Evolutionary conservation across 306 rosid species (phyloP), one percentile per base, ranked within the genome.

Genomic region (Acmispon strigosus): DNA sequence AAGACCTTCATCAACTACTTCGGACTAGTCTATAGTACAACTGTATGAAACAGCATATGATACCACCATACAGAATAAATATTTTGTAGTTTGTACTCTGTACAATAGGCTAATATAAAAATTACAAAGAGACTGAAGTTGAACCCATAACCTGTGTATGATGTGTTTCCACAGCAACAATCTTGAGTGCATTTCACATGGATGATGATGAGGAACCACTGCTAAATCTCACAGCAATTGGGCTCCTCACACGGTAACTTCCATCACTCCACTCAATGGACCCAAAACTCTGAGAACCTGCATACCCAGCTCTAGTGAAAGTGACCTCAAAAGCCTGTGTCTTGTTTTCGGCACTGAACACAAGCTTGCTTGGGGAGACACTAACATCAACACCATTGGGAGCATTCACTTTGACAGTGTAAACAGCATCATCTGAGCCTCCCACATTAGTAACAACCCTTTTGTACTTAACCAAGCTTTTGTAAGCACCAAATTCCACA

Each of bases 211-310:
- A 19, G 22, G 15, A 58, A 32, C 78, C 89, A 63, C 20, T 73
- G 32, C 63, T 77, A 84, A 84, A 80, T 48, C 76, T 75, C 7
- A 83, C 86, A 59, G 92, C 96, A 75, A 90, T 78, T 5, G 96
- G 94, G 65, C 98, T 94, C 74, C 90, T 83, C 54, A 94, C 95
- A 27, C 1, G 13, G 74, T 90, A 90, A 61, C 49, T 77, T 64
- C 97, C 94, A 69, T 94, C 89, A 24, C 60, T 78, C 98, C 97
- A 94, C 80, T 87, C 91, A 70, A 94, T 68, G 0, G 92, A 84
- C 9, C 98, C 98, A 27, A 72, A 88, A 59, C 83, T 81, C 11
- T 77, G 65, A 63, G 81, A 67, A 20, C 36, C 11, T 34, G 49
- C 62, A 44, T 60, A 41, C 8, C 76, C 82, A 57, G 55, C 43